Base-by-base conservation (phyloP, 1,284 basidiomycete species). In the Heterobasidion irregulare region DNA sequence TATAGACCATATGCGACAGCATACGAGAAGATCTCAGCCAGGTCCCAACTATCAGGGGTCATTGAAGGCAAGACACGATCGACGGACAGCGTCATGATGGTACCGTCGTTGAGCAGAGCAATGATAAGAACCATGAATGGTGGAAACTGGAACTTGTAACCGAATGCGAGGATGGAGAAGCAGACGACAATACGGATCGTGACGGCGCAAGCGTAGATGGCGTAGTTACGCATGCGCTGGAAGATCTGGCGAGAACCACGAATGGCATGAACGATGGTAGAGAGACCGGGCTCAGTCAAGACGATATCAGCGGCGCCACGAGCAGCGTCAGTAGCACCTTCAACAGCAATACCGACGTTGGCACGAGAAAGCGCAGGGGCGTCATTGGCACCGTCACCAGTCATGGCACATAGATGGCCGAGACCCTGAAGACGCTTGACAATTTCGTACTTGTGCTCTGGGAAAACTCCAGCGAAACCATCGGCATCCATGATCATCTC, bases 111-210 rank as follows among this genome's bases (percentile, higher is more conserved):
- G 64, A 98, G 78, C 53, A 98, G 81, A 58, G 95, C 94, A 63
- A 98, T 96, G 73, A 98, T 92, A 72, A 98, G 89, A 62, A 98
- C 86, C 95, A 98, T 98, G 86, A 98, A 98, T 15, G 95, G 94
- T 66, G 95, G 95, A 92, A 98, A 98, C 74, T 96, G 90, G 73
- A 94, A 94, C 78, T 89, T 86, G 87, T 94, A 98, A 57, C 88
- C 89, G 70, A 98, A 98, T 53, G 92, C 90, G 69, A 98, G 82
- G 74, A 98, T 86, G 64, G 94, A 85, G 76, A 98, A 98, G 74
- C 92, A 95, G 63, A 97, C 90, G 63, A 98, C 94, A 71, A 98
- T 95, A 90, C 95, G 94, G 75, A 97, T 97, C 61, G 94, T 96
- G 66, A 97, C 92, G 57, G 92, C 87, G 70, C 89, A 93, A 52